These are phyloP conservation scores for Aphanomyces astaci DNA, from an alignment of 352 stramenopile species.

Conservation along the genomic window DNA sequence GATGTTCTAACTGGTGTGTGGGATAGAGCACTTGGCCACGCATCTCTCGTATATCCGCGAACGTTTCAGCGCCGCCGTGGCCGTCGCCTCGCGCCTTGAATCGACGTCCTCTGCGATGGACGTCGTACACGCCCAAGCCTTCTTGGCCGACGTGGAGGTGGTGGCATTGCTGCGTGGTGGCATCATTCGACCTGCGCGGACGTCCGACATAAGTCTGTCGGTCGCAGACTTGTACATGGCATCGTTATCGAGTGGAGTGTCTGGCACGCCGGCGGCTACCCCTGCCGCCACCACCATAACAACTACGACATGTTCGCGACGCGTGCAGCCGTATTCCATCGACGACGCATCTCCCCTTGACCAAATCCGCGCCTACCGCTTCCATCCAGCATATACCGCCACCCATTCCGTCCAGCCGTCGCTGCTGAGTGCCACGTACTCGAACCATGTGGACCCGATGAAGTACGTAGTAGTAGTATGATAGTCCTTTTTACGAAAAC, in stretches of 20 bases:
- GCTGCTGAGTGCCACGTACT: slow-evolving; percentile 3
- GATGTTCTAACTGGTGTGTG: too few species aligned
- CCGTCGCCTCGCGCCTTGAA: background rate
- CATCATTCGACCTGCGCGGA: background rate
- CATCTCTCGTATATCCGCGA: background rate
- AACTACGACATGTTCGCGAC: background rate
- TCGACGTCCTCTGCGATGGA: background rate
- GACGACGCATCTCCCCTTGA: background rate
- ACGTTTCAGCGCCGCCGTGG: background rate
- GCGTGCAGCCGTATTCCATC: background rate
- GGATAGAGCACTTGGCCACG: background rate
- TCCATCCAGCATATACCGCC: background rate
- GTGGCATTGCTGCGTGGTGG: background rate
- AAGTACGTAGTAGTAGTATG: slow-evolving; percentile 6
- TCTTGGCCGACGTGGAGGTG: background rate
- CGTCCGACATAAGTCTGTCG: background rate
- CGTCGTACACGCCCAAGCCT: background rate
- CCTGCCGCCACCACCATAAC: too few species aligned
- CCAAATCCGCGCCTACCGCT: background rate
- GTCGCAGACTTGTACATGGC: background rate
- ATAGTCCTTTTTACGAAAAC: too few species aligned
- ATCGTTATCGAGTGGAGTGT: background rate
- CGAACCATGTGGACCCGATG: slow-evolving; percentile 13
- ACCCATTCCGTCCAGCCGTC: background rate
- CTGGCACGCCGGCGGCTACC: too few species aligned